phyloP scores from a whole-genome alignment of 1,139 yeast genomes.

The Yamadazyma trypodendri region DNA sequence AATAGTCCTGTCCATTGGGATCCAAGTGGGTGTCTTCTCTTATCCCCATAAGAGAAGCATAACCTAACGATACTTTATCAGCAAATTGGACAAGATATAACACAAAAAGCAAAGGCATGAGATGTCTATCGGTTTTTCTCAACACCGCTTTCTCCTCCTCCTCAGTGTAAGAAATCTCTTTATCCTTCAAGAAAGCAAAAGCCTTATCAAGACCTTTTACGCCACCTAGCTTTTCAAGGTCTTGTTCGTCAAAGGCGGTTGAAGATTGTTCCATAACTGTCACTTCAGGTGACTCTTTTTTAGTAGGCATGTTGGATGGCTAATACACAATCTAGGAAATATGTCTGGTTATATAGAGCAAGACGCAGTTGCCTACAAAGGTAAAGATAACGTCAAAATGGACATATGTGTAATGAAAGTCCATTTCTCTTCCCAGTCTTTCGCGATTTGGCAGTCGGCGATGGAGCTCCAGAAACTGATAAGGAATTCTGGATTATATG shows the following conservation, averaged over 20 bases:
- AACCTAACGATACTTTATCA: constrained; percentile 62
- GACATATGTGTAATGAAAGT: too few relatives aligned
- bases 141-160: constrained; percentile 2
- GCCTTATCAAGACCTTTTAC: constrained; percentile 3
- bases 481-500: too few relatives aligned
- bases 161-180: not conserved
- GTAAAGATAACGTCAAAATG: too few relatives aligned
- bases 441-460: too few relatives aligned
- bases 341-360: too few relatives aligned
- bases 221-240: not conserved
- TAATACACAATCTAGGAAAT: too few relatives aligned
- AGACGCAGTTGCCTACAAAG: too few relatives aligned
- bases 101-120: constrained; percentile 14
- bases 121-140: constrained; percentile 1
- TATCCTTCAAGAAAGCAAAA: constrained; percentile 1
- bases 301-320: too few relatives aligned
- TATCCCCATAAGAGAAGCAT: constrained; percentile 62
- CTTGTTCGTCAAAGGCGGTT: not conserved
- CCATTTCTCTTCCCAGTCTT: too few relatives aligned
- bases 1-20: constrained; percentile 39
- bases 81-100: constrained; percentile 61
- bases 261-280: too few relatives aligned
- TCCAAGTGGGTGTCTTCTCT: constrained; percentile 26
- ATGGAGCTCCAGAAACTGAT: too few relatives aligned
- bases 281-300: too few relatives aligned